phyloP scores from a whole-genome alignment of 192 early-diverging fungal genomes.

The Coemansia interrupta region DNA sequence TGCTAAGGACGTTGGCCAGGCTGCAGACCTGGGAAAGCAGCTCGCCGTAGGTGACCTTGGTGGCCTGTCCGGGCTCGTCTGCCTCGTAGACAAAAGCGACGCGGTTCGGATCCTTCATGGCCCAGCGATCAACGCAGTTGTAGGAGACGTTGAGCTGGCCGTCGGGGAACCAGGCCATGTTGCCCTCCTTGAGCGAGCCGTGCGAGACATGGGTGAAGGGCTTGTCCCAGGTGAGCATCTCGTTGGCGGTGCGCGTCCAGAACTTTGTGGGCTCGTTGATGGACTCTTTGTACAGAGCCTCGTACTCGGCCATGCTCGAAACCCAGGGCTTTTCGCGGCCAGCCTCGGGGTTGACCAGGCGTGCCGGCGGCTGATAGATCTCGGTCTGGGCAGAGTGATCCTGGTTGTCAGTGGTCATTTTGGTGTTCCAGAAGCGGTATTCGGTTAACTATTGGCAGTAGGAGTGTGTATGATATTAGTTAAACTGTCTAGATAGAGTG shows the following conservation, averaged over 20 bases:
- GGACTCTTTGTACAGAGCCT: constrained; percentile 73
- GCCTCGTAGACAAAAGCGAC: constrained; percentile 85
- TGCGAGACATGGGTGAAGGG: constrained; percentile 70
- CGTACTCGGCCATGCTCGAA: constrained; percentile 73
- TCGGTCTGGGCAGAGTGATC: constrained; percentile 19
- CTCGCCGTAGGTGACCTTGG: constrained; percentile 80
- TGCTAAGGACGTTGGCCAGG: constrained; percentile 80
- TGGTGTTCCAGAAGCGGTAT: not conserved
- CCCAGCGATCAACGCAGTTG: constrained; percentile 97
- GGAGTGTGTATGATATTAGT: too few species aligned
- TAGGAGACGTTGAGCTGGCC: constrained; percentile 89
- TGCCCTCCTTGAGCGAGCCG: constrained; percentile 77
- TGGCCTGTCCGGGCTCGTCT: constrained; percentile 77
- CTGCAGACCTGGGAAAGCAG: constrained; percentile 78
- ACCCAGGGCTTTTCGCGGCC: constrained; percentile 64
- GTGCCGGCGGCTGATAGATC: constrained; percentile 57
- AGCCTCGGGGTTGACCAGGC: constrained; percentile 57
- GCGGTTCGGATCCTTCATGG: constrained; percentile 67
- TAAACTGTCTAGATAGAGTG: too few species aligned
- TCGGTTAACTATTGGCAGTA: not conserved
- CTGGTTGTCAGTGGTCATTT: constrained; percentile 38
- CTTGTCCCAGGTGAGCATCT: constrained; percentile 76
- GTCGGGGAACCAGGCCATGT: constrained; percentile 91
- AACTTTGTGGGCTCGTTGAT: constrained; percentile 77
- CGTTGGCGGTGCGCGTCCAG: constrained; percentile 79